Base-by-base conservation (phyloP, 1,139 yeast species). In the Spencermartinsiella ligniputridi region DNA sequence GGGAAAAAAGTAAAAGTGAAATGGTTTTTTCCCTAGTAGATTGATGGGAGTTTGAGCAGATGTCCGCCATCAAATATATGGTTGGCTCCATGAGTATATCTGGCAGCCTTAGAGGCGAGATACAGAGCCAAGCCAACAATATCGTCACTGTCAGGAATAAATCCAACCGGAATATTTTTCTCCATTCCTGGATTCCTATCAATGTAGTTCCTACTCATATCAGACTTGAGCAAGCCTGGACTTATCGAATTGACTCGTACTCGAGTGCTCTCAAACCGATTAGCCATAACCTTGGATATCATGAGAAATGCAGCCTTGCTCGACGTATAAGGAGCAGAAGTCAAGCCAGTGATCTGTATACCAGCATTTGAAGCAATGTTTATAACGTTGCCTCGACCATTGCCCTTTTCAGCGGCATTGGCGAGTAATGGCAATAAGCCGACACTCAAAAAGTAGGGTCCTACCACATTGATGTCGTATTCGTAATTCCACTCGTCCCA, bases 361-460 rank as follows among this genome's bases (percentile, higher is more conserved):
- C 76, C 77, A 38, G 89, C 94, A 16, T 89, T 81, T 87, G 85
- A 84, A 40, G 90, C 82, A 13, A 89, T 90, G 45, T 88, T 81
- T 64, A 85, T 70, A 53, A 85, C 79, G 50, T 82, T 42, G 16
- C 48, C 47, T 34, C 48, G 33, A 4, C 47, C 47, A 3, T 45
- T 47, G 3, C 46, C 48, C 29, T 32, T 29, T 25, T 35, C 29
- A 18, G 47, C 52, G 8, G 45, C 43, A 36, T 45, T 43, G n/a
- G 47, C 41, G 24, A 45, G 32, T 19, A 41, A 24, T 33, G 51
- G 40, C 34, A 49, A 35, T 20, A 49, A 22, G 22, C 51, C 33
- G 18, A 45, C 37, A 12, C 46, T 37, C 21, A 46, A 22, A 18
- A 44, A 43, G 37, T 44, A 46, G 11, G 40, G 44, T 6, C 46